These are phyloP conservation scores for Hirschioporus abietinus DNA, from an alignment of 768 basidiomycete genomes.

Conservation along the genomic window DNA sequence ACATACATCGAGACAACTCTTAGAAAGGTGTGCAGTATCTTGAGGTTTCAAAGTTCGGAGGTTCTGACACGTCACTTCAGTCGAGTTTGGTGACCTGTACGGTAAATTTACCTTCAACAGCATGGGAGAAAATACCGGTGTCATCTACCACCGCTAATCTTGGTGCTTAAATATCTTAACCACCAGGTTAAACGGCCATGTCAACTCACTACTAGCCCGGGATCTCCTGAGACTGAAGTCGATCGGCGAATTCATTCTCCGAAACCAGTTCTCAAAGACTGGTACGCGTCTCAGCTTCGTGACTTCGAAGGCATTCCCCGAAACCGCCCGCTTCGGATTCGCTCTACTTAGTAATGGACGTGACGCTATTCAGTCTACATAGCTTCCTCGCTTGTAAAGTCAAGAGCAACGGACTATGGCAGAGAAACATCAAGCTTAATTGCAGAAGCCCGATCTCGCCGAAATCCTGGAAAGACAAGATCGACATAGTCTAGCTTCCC, in stretches of 20 bases:
- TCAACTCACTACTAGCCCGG: no score
- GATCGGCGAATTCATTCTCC: not conserved
- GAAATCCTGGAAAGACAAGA: not conserved
- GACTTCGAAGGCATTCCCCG: not conserved
- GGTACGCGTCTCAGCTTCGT: not conserved
- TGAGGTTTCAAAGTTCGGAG: not conserved
- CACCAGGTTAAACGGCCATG: not conserved
- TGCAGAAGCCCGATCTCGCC: not conserved
- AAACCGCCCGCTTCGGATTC: not conserved
- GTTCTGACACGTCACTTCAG: not conserved
- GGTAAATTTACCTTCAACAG: not conserved
- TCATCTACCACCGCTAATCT: not conserved
- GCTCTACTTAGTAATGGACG: not conserved
- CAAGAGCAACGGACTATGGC: not conserved
- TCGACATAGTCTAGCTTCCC: not conserved
- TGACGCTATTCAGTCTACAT: not conserved
- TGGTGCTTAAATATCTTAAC: not conserved
- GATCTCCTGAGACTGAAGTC: not conserved
- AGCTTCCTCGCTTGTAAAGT: not conserved
- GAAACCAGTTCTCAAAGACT: not conserved
- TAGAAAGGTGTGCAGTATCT: not conserved
- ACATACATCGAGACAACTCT: not conserved
- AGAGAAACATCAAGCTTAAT: not conserved
- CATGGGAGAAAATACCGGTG: not conserved
- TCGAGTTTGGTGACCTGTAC: not conserved